Percentiles rank a stretch among this genome's conserved stretches.
phyloP scores from a whole-genome alignment of 169 alveolate species.

The Plasmodium malariae region DNA sequence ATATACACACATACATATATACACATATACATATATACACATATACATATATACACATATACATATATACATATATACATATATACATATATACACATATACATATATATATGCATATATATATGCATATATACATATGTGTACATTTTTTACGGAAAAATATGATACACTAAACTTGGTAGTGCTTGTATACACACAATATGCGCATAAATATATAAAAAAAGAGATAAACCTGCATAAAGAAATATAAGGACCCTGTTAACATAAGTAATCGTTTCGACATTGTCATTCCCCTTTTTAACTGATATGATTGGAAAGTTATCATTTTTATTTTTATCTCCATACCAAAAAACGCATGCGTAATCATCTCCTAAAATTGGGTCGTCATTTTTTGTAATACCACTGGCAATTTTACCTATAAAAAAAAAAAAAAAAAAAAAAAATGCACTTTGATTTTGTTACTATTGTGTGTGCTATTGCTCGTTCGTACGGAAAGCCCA shows the following conservation, averaged over 20 bases:
- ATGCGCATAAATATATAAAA: neutral
- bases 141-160: too few species aligned
- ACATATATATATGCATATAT: neutral
- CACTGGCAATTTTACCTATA: slow-evolving; percentile 89
- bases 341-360: slow-evolving; percentile 92
- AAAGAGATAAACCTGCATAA: slow-evolving; percentile 86
- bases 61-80: too few species aligned
- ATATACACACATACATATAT: neutral
- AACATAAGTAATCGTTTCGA: slow-evolving; percentile 90
- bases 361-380: slow-evolving; percentile 93
- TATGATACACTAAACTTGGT: too few species aligned
- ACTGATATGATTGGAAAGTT: slow-evolving; percentile 90
- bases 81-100: neutral
- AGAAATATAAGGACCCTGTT: slow-evolving; percentile 91
- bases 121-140: neutral
- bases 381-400: slow-evolving; percentile 88
- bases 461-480: too few species aligned
- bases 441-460: too few species aligned
- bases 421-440: neutral
- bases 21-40: too few species aligned
- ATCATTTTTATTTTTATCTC: slow-evolving; percentile 86
- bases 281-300: slow-evolving; percentile 88
- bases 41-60: too few species aligned
- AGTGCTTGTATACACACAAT: neutral
- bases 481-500: too few species aligned